These are phyloP conservation scores for Pyricularia sp. DNA, from an alignment of 2,329 filamentous ascomycete species.

Conservation along the genomic window DNA sequence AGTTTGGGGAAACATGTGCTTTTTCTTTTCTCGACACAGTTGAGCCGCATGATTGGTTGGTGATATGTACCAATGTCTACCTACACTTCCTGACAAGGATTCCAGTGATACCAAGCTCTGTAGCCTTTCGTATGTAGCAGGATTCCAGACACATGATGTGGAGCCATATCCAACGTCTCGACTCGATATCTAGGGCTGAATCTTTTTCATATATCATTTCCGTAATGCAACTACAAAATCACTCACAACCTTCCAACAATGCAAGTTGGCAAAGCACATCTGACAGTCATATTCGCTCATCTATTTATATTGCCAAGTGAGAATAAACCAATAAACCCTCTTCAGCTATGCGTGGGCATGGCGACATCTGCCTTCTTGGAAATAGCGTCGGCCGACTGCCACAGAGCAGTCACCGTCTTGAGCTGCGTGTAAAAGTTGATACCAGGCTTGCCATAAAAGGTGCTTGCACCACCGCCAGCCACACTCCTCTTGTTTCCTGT, in stretches of 20 bases:
- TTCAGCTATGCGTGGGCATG: constrained; percentile 58
- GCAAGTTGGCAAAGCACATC: background rate
- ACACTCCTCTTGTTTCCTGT: constrained; percentile 81
- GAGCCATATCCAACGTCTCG: too few relatives aligned
- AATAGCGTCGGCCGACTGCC: constrained; percentile 78
- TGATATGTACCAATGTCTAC: background rate
- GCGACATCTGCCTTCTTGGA: constrained; percentile 76
- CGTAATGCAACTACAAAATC: background rate
- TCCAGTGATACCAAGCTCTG: background rate
- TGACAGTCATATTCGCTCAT: background rate
- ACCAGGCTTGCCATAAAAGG: constrained; percentile 91
- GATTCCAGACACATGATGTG: too few relatives aligned
- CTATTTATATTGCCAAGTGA: background rate
- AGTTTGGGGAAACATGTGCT: background rate
- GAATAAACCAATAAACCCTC: background rate
- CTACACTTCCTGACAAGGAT: background rate
- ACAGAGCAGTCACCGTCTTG: constrained; percentile 94
- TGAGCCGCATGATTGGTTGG: background rate
- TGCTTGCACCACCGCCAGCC: constrained; percentile 83
- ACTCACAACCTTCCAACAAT: background rate
- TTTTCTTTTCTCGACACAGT: background rate
- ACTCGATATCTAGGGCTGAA: too few relatives aligned
- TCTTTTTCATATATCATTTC: too few relatives aligned
- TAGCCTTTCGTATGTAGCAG: background rate
- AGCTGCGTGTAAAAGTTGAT: constrained; percentile 93